phyloP scores from a whole-genome alignment of 768 basidiomycete species.

The Astraeus odoratus region DNA sequence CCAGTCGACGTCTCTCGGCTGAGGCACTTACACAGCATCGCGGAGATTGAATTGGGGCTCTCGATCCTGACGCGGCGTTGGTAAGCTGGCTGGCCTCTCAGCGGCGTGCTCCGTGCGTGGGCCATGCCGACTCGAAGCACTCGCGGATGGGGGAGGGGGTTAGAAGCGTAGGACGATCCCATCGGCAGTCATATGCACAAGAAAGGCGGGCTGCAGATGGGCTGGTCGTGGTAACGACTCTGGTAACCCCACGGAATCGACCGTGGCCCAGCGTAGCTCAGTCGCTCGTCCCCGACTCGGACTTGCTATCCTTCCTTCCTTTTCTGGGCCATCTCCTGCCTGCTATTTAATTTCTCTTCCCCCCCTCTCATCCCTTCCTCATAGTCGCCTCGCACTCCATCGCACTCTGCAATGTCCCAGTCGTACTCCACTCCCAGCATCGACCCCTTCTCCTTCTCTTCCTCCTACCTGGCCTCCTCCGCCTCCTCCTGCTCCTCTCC shows the following conservation, averaged over 20 bases:
- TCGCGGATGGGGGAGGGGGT: no score
- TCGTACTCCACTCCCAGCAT: conserved; percentile 9
- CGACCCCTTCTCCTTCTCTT: conserved; percentile 6
- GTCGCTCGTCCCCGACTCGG: background rate
- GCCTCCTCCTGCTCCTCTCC: background rate
- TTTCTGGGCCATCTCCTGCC: background rate
- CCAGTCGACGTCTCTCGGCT: background rate
- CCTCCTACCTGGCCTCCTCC: background rate
- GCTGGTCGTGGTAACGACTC: no score
- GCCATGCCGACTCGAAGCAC: no score
- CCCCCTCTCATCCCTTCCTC: background rate
- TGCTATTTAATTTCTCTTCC: background rate
- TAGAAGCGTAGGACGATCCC: no score
- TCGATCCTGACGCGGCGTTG: background rate
- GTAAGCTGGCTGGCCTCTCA: no score
- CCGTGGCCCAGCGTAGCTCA: no score
- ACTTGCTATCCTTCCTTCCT: background rate
- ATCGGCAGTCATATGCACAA: no score
- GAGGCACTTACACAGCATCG: background rate
- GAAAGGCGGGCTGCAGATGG: no score
- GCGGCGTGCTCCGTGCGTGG: background rate
- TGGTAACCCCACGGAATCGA: background rate
- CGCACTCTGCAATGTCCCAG: conserved; percentile 13
- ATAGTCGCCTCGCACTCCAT: conserved; percentile 3
- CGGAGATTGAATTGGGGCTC: background rate